phyloP scores from a whole-genome alignment of 1,139 yeast genomes.

The Kodamaea alishanica region DNA sequence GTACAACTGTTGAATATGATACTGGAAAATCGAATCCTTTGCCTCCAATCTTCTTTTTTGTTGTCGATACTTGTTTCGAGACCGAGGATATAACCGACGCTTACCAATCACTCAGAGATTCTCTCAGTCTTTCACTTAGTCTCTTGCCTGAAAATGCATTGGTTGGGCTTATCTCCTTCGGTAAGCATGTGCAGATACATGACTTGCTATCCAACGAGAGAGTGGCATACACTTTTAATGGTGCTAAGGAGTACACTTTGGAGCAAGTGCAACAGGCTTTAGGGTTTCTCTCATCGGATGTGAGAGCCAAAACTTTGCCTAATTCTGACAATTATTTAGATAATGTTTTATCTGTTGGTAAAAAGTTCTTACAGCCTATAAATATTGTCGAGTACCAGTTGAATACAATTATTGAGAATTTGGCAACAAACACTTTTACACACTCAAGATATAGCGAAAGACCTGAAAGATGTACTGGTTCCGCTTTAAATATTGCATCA shows the following conservation, averaged over 20 bases:
- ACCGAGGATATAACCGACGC: constrained; percentile 39
- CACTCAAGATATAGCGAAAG: constrained; percentile 45
- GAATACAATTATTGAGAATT: constrained; percentile 49
- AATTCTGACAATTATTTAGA: constrained; percentile 10
- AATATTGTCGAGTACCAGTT: constrained; percentile 55
- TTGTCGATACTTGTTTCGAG: constrained; percentile 66
- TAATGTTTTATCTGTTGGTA: constrained; percentile 24
- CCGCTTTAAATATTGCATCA: constrained; percentile 61
- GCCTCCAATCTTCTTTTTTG: constrained; percentile 56
- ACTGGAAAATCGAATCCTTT: constrained; percentile 41
- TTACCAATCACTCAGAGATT: constrained; percentile 50
- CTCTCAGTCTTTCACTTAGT: constrained; percentile 49
- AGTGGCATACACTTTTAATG: constrained; percentile 50
- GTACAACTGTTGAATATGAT: constrained; percentile 59
- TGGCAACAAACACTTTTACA: constrained; percentile 53
- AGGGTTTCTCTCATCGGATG: constrained; percentile 37
- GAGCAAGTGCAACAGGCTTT: constrained; percentile 51
- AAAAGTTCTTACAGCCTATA: constrained; percentile 45
- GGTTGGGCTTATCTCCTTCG: constrained; percentile 59
- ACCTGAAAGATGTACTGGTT: constrained; percentile 59
- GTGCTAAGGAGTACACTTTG: constrained; percentile 49
- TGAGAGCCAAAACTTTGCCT: constrained; percentile 6
- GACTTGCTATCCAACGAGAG: constrained; percentile 42
- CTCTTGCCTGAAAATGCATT: constrained; percentile 58
- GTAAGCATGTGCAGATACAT: constrained; percentile 62